Conservation (phyloP, 441 rosid genomes). For the Adansonia grandidieri region DNA sequence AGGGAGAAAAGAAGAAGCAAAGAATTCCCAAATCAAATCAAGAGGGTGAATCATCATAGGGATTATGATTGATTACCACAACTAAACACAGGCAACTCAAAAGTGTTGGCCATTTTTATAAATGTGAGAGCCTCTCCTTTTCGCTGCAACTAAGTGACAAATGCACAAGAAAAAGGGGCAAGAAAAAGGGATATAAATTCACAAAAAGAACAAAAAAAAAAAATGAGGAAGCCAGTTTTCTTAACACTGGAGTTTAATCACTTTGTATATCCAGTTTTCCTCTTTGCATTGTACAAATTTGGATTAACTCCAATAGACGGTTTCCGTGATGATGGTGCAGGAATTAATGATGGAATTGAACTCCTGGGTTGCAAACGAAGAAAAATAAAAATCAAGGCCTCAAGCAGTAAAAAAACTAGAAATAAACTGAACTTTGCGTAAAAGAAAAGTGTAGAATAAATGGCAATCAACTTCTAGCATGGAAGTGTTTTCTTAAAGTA, state of each 20-base stretch:
- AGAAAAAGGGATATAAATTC: not conserved
- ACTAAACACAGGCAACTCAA: slow-evolving; percentile 32
- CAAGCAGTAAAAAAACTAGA: not conserved
- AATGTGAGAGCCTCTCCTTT: slow-evolving; percentile 26
- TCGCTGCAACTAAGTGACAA: slow-evolving; percentile 32
- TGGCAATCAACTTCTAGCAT: not conserved
- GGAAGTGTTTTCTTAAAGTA: not conserved
- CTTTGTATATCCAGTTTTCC: slow-evolving; percentile 57
- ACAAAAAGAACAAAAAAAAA: slow-evolving; percentile 10
- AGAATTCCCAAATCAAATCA: slow-evolving; percentile 34
- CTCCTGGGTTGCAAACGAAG: slow-evolving; percentile 50
- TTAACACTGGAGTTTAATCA: slow-evolving; percentile 29
- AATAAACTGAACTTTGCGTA: not conserved
- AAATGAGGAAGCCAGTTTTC: slow-evolving; percentile 25
- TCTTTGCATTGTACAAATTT: slow-evolving; percentile 50
- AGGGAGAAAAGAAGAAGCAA: not conserved
- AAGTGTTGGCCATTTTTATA: slow-evolving; percentile 30
- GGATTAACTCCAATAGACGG: slow-evolving; percentile 41
- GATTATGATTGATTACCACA: slow-evolving; percentile 34
- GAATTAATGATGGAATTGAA: slow-evolving; percentile 73
- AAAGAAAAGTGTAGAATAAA: slow-evolving; percentile 1
- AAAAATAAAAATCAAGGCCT: not conserved
- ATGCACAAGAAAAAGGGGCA: slow-evolving; percentile 29
- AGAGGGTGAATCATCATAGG: slow-evolving; percentile 32
- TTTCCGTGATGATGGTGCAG: slow-evolving; percentile 61